These are phyloP conservation scores for Starmera pachycereana DNA, from an alignment of 805 yeast genomes.

Conservation along the genomic window DNA sequence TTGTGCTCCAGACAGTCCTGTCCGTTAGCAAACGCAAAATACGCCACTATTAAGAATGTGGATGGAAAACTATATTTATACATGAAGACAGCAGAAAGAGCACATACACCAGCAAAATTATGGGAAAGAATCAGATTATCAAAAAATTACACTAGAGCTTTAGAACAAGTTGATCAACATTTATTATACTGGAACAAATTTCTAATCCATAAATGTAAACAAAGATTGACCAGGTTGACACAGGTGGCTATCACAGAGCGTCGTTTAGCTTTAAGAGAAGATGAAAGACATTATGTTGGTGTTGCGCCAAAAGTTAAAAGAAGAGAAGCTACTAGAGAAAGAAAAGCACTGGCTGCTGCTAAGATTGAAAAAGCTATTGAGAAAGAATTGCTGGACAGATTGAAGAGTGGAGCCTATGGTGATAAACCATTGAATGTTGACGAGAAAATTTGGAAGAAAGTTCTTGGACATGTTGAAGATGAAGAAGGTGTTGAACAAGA, in stretches of 20 bases:
- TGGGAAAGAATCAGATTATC: constrained; percentile 94
- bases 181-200: constrained; percentile 90
- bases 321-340: constrained; percentile 88
- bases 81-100: constrained; percentile 97
- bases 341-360: constrained; percentile 95
- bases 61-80: constrained; percentile 76
- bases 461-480: constrained; percentile 72
- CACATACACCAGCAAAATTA: constrained; percentile 84
- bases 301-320: constrained; percentile 89
- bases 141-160: constrained; percentile 80
- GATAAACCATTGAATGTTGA: constrained; percentile 96
- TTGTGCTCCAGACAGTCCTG: constrained; percentile 89
- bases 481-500: constrained; percentile 43
- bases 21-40: constrained; percentile 89
- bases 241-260: constrained; percentile 95
- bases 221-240: constrained; percentile 85
- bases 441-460: constrained; percentile 91
- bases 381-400: constrained; percentile 85
- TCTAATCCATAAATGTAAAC: constrained; percentile 87
- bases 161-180: constrained; percentile 80
- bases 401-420: constrained; percentile 97
- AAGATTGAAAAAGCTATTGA: constrained; percentile 94
- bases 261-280: constrained; percentile 80
- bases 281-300: constrained; percentile 90
- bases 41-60: constrained; percentile 76